Evolutionary conservation across 1,139 yeast genomes (phyloP), one percentile per base, ranked within the genome.

Genomic region (Saccharomyces hybrid): DNA sequence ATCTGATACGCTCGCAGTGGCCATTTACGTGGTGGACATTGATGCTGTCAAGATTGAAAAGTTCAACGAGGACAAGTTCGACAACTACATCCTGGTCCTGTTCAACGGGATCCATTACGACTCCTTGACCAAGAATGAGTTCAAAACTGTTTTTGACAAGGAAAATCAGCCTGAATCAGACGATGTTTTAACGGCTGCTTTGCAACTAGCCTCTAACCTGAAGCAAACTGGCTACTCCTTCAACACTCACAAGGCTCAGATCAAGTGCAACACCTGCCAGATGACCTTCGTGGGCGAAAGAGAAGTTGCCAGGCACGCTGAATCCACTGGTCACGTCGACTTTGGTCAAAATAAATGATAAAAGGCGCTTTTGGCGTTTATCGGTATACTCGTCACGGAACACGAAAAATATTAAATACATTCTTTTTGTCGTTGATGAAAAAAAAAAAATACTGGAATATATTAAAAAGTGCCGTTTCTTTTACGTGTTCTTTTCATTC

Each of bases 81-180:
- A 68, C 7, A 71, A 72, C 11, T 84, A 79, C 62, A 77, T 84
- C 16, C 71, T 80, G 14, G 73, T 87, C 48, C 73, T 84, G 9
- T 87, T 86, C 64, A 79, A 82, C 48, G 95, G 96, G 0, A 79
- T 87, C 51, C 96, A 88, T 69, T 88, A 86, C 66, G 95, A 87
- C 66, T 75, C 86, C 0, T 71, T 85, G 9, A 32, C 28, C 8
- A 51, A 64, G 69, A 6, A 50, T 63, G 56, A 51, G 12, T 49
- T 57, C 49, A 61, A 69, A 32, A 71, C 80, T 0, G 73, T 76
- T 4, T 82, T 79, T 48, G 34, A 50, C 27, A 16, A 42, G 68
- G 69, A 28, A 62, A 61, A 11, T 64, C 65, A 2, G 69, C 69
- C 11, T 61, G 63, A 2, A 65, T 68, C 4, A 69, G 67, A 21